Evolutionary conservation across 2,329 filamentous ascomycete genomes (phyloP).

Genomic region (Dendryphion nanum): DNA sequence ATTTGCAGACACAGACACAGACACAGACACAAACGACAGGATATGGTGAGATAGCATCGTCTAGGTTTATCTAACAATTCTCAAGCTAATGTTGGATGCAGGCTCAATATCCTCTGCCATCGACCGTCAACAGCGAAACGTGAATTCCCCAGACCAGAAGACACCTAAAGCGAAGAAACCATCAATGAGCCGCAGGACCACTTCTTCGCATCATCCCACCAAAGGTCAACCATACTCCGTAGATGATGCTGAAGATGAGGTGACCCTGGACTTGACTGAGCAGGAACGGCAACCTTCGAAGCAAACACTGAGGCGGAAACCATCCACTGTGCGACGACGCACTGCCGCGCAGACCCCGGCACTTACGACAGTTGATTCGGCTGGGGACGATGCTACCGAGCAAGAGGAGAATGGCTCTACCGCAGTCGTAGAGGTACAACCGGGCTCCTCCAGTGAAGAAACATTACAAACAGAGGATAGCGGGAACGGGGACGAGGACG

Average conservation of each 20-base stretch:
- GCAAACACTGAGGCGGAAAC: constrained; percentile 48
- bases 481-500: constrained; percentile 56
- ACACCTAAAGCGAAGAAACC: constrained; percentile 63
- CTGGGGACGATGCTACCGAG: constrained; percentile 43
- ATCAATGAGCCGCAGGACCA: constrained; percentile 68
- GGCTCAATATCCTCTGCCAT: constrained; percentile 36
- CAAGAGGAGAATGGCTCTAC: constrained; percentile 32
- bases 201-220: constrained; percentile 72
- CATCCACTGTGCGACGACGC: constrained; percentile 53
- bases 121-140: constrained; percentile 22
- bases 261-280: constrained; percentile 63
- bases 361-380: constrained; percentile 51
- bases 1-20: constrained; percentile 18
- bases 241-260: constrained; percentile 81
- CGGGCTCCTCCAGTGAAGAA: constrained; percentile 37
- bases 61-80: not conserved
- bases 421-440: constrained; percentile 21
- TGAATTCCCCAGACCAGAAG: constrained; percentile 17
- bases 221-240: constrained; percentile 86
- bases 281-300: constrained; percentile 18
- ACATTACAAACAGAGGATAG: constrained; percentile 40
- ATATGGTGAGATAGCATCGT: constrained; percentile 29
- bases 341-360: constrained; percentile 46
- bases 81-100: too few relatives aligned
- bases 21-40: constrained; percentile 29